Conservation (phyloP, 495 filamentous ascomycete species). For the Podospora pseudoanserina region DNA sequence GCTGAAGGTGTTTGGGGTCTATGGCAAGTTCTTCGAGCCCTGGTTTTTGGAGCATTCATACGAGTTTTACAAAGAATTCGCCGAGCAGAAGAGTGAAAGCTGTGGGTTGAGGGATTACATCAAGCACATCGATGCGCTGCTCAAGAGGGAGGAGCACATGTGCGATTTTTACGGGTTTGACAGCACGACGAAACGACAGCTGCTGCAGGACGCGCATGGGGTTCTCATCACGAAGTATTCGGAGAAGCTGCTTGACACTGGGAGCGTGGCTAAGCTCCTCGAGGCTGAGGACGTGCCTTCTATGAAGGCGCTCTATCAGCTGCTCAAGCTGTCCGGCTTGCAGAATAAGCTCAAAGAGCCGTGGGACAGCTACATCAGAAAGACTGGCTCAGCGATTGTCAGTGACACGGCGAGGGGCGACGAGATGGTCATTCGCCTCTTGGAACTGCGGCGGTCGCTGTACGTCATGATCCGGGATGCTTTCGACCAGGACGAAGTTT, state of each 20-base stretch:
- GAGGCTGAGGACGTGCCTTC: constrained; percentile 60
- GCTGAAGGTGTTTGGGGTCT: constrained; percentile 76
- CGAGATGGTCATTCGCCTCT: constrained; percentile 81
- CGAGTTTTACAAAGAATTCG: constrained; percentile 61
- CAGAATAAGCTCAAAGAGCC: constrained; percentile 62
- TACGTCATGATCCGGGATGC: constrained; percentile 69
- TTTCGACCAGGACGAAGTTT: constrained; percentile 68
- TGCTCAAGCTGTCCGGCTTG: constrained; percentile 64
- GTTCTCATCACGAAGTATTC: constrained; percentile 61
- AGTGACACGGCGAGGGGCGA: constrained; percentile 71
- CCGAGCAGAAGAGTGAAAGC: constrained; percentile 53
- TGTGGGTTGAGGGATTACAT: constrained; percentile 67
- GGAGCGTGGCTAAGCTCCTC: constrained; percentile 65
- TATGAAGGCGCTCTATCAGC: constrained; percentile 69
- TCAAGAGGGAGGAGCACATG: constrained; percentile 64
- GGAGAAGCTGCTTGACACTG: constrained; percentile 55
- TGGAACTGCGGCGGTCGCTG: constrained; percentile 76
- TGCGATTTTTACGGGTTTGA: constrained; percentile 79
- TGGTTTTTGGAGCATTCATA: constrained; percentile 63
- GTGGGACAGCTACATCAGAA: constrained; percentile 74
- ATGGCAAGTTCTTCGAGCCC: constrained; percentile 74
- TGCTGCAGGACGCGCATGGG: constrained; percentile 67
- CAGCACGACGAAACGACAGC: constrained; percentile 69
- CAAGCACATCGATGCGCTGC: constrained; percentile 57
- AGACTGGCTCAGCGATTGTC: constrained; percentile 73